Percentiles rank a stretch among this genome's conserved stretches.
phyloP scores from a whole-genome alignment of 331 rosid genomes.

The Erythrophleum ivorense region DNA sequence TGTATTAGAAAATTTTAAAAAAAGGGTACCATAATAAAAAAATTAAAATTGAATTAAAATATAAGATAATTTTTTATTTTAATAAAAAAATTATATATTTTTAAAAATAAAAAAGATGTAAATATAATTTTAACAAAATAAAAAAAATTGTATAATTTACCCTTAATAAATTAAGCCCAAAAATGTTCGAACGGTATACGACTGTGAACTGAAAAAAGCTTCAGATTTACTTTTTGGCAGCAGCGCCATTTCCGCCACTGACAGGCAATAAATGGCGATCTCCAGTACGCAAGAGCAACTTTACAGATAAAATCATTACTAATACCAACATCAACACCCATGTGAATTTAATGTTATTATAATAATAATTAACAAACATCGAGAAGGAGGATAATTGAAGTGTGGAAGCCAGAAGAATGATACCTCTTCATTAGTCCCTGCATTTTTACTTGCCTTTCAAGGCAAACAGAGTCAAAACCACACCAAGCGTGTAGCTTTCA shows the following conservation, averaged over 20 bases:
- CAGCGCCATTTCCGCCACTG: background rate
- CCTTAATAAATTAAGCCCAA: too few relatives aligned
- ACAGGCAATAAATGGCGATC: background rate
- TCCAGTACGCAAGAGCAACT: background rate
- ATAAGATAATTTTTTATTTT: too few relatives aligned
- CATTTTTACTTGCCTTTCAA: slow-evolving; percentile 21
- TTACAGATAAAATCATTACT: background rate
- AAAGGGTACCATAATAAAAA: too few relatives aligned
- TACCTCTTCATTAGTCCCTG: background rate
- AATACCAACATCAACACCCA: background rate
- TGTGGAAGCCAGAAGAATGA: slow-evolving; percentile 9
- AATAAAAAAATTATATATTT: too few relatives aligned
- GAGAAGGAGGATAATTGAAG: background rate
- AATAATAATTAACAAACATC: background rate
- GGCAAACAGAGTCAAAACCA: background rate
- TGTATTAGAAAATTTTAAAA: too few relatives aligned
- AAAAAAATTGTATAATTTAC: too few relatives aligned
- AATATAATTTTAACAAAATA: too few relatives aligned
- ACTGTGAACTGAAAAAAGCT: too few relatives aligned
- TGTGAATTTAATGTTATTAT: background rate
- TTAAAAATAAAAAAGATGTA: too few relatives aligned
- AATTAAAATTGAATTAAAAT: too few relatives aligned
- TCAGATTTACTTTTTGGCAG: background rate
- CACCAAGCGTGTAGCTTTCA: background rate
- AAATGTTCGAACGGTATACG: background rate